Conservation (phyloP, 441 rosid species). For the Euphorbia corollata region DNA sequence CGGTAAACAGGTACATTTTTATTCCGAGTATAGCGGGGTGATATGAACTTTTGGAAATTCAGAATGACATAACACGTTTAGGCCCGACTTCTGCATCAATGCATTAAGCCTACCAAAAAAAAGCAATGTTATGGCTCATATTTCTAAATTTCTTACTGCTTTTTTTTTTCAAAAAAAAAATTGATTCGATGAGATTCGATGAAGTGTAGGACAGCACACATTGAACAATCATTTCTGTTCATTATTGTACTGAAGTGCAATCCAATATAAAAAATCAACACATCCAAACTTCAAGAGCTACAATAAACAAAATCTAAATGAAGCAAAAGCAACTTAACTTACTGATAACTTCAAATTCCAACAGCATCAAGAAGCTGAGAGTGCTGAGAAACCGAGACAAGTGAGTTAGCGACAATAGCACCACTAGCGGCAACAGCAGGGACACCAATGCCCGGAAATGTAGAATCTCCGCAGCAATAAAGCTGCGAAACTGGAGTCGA, state of each 20-base stretch:
- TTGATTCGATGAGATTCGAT: no score
- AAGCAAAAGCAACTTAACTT: neutral
- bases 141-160: no score
- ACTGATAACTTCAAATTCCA: conserved; percentile 23
- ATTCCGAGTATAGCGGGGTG: no score
- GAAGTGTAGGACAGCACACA: no score
- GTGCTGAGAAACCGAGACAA: conserved; percentile 36
- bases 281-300: neutral
- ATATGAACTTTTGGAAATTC: no score
- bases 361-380: conserved; percentile 37
- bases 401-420: conserved; percentile 22
- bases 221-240: neutral
- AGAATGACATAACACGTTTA: no score
- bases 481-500: conserved; percentile 73
- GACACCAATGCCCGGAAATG: conserved; percentile 88
- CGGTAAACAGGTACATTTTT: no score
- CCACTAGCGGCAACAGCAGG: conserved; percentile 95
- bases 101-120: no score
- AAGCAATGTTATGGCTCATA: no score
- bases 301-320: conserved; percentile 6
- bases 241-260: neutral
- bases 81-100: no score
- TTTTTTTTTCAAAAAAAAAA: no score
- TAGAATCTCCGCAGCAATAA: conserved; percentile 83
- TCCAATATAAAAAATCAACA: neutral